Base-by-base conservation (phyloP, 2,329 filamentous ascomycete species). In the Sporothrix variecibatus region DNA sequence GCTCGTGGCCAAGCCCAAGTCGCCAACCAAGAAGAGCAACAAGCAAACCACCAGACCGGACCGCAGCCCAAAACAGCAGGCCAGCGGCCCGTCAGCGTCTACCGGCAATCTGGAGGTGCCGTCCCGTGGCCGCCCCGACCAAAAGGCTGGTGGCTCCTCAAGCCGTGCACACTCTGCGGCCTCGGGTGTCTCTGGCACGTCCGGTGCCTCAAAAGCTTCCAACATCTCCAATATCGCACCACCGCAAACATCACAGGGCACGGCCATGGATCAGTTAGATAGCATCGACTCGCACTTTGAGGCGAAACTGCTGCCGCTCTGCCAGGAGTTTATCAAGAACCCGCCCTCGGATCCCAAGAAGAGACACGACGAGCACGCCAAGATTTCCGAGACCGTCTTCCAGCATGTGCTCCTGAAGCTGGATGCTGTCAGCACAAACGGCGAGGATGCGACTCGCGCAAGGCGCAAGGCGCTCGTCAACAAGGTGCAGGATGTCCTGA, bases 371-470 rank as follows among this genome's bases (percentile, higher is more conserved):
- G 92, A 95, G 79, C 91, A 95, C 80, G 90, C 92, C 80, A 91
- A 88, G 80, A 81, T 96, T 23, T 91, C 89, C 3, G 93, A 96
- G 84, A 93, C 91, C 4, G 87, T 94, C 53, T 85, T 96, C 85
- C 89, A 91, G 76, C 92, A 94, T 78, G 89, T 94, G 2, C 79
- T 95, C 51, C 83, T 96, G 76, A 95, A 95, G 83, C 82, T 94
- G 53, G 93, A 96, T 80, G 90, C 87, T 28, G 89, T 95, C 2
- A 92, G 95, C 77, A 91, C 91, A 0, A 91, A 92, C 67, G 92
- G 92, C 5, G 89, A 93, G 77, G 81, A 84, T 11, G 89, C 91
- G 15, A 89, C 92, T 34, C 86, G 93, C 76, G 82, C 86, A 15
- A 88, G 85, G 80, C 85, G 93, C 79, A 95, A 93, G 83, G 91